A percentile compares a stretch with the other conserved stretches of the same genome.
Conservation (phyloP, 2,329 filamentous ascomycete genomes). For the Neopestalotiopsis rosae region DNA sequence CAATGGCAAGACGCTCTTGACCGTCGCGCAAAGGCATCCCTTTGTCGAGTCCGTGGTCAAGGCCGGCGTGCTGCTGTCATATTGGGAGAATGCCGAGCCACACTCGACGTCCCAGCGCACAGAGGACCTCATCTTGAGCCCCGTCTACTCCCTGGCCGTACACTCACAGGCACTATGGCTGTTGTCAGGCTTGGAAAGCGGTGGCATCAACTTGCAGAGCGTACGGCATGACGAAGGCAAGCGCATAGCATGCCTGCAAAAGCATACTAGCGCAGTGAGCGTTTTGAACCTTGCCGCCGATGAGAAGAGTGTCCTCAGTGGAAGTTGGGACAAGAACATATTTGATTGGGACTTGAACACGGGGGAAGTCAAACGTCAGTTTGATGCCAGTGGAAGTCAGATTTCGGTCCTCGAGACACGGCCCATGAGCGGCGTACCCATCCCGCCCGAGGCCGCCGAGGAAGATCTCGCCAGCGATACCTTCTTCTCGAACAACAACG, state of each 20-base stretch:
- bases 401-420: slow-evolving; percentile 88
- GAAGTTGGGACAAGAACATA: slow-evolving; percentile 95
- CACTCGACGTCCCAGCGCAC: slow-evolving; percentile 43
- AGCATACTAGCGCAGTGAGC: slow-evolving; percentile 91
- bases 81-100: slow-evolving; percentile 97
- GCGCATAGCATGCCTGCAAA: slow-evolving; percentile 78
- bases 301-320: slow-evolving; percentile 85
- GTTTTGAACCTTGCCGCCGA: slow-evolving; percentile 82
- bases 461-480: slow-evolving; percentile 68
- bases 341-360: slow-evolving; percentile 95
- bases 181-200: slow-evolving; percentile 87
- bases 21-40: slow-evolving; percentile 92
- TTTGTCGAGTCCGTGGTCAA: slow-evolving; percentile 98
- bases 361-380: slow-evolving; percentile 76
- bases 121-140: slow-evolving; percentile 73
- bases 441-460: slow-evolving; percentile 74
- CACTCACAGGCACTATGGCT: slow-evolving; percentile 92
- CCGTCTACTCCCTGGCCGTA: slow-evolving; percentile 92
- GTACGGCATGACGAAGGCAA: slow-evolving; percentile 95
- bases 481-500: slow-evolving; percentile 76
- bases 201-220: slow-evolving; percentile 90
- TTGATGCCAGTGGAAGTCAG: slow-evolving; percentile 79
- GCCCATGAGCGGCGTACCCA: slow-evolving; percentile 74
- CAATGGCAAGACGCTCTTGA: slow-evolving; percentile 91
- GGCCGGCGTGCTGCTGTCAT: slow-evolving; percentile 90